phyloP scores from a whole-genome alignment of 352 stramenopile species.

The Phytophthora pistaciae region DNA sequence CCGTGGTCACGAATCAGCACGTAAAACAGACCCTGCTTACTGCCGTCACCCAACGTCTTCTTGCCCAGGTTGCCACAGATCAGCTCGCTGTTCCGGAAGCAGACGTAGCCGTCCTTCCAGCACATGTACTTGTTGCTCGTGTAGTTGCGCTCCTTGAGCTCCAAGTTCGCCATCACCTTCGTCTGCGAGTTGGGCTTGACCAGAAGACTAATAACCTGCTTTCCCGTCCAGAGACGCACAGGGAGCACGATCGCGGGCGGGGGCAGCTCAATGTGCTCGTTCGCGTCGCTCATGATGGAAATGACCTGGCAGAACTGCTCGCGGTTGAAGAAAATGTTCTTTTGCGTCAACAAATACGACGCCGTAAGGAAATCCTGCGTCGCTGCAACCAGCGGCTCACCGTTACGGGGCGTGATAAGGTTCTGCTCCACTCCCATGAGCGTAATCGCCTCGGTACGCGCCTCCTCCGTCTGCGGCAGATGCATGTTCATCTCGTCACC shows the following conservation, averaged over 20 bases:
- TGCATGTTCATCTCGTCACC: constrained; percentile 99
- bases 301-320: constrained; percentile 97
- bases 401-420: constrained; percentile 98
- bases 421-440: constrained; percentile 99
- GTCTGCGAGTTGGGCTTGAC: constrained; percentile 91
- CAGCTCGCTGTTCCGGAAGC: constrained; percentile 98
- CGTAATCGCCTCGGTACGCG: constrained; percentile 95
- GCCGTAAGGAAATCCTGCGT: constrained; percentile 99
- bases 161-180: constrained; percentile 84
- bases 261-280: constrained; percentile 95
- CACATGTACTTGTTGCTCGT: constrained; percentile 96
- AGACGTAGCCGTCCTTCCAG: constrained; percentile 98
- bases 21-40: constrained; percentile 99
- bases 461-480: constrained; percentile 99
- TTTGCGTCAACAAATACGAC: constrained; percentile 98
- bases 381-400: constrained; percentile 97
- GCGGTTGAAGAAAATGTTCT: constrained; percentile 98
- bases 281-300: constrained; percentile 95
- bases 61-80: constrained; percentile 99
- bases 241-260: constrained; percentile 77
- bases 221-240: constrained; percentile 97
- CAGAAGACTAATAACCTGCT: constrained; percentile 95
- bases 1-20: constrained; percentile 97
- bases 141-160: constrained; percentile 98
- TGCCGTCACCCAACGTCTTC: constrained; percentile 98